A percentile compares a stretch with the other conserved stretches of the same genome.
These are phyloP conservation scores for Penicillium sp. DNA, from an alignment of 2,329 filamentous ascomycete genomes.

Conservation along the genomic window DNA sequence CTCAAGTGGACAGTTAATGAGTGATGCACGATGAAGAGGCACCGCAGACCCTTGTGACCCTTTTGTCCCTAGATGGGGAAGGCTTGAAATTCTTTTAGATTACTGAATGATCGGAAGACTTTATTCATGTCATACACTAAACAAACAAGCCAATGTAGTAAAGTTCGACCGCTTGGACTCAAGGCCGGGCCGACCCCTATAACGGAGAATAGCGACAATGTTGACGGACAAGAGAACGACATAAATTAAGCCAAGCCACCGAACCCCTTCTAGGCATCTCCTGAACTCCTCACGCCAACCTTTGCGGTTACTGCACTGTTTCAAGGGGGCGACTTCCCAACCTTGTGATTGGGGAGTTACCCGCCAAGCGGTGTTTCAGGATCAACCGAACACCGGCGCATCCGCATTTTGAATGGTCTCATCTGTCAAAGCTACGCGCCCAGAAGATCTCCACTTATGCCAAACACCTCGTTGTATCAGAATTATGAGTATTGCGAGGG, in stretches of 20 bases:
- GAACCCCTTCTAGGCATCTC: background rate
- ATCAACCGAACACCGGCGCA: conserved; percentile 1
- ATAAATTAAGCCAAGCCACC: background rate
- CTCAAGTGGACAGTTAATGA: conserved; percentile 35
- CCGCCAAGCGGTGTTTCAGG: conserved; percentile 21
- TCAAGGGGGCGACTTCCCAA: background rate
- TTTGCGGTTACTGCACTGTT: background rate
- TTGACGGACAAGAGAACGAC: background rate
- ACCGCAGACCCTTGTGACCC: background rate
- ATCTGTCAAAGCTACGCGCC: conserved; percentile 15
- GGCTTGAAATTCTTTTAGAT: background rate
- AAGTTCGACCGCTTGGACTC: background rate
- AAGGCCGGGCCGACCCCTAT: background rate
- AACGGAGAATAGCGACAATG: background rate
- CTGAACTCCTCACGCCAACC: background rate
- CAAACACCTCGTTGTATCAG: conserved; percentile 16
- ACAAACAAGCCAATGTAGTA: background rate
- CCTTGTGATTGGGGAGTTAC: conserved; percentile 16
- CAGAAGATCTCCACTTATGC: conserved; percentile 11
- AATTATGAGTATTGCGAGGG: conserved; percentile 13
- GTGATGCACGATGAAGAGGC: background rate
- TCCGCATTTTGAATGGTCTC: background rate
- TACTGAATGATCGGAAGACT: background rate
- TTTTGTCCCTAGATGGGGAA: background rate
- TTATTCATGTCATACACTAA: background rate